Evolutionary conservation across 2,329 filamentous ascomycete species (phyloP), one percentile per base, ranked within the genome.

Genomic region (Phialemonium atrogriseum): DNA sequence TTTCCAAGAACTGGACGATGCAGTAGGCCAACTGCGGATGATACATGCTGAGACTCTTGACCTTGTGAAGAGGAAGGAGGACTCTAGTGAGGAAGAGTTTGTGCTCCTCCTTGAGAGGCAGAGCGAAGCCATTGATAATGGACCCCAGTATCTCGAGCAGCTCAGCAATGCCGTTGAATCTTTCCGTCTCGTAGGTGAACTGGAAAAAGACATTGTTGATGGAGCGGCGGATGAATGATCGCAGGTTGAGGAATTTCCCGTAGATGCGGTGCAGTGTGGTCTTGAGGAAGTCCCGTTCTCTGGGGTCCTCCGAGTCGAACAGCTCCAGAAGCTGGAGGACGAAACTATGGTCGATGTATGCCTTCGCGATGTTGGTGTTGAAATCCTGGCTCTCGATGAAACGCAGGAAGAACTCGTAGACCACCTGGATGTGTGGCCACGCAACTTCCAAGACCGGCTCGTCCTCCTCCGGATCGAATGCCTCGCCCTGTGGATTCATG

Each of bases 151-250:
- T 98, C 56, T 98, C 91, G 21, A 98, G 71, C 18, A 98, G 68
- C 58, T 98, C 91, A 4, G 91, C 91, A 50, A 98, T 95, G 33
- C 91, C 91, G 49, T 98, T 98, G 66, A 98, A 96, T 37, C 91
- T 77, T 60, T 98, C 91, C 4, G 91, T 98, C 61, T 98, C 91
- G 56, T 98, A 98, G 38, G 87, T 88, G 59, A 98, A 98, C 55
- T 98, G 91, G 72, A 98, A 98, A 66, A 98, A 98, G 48, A 98
- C 91, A 52, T 98, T 96, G 75, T 98, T 98, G 72, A 98, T 98
- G 35, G 91, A 98, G 49, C 91, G 79, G 52, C 91, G 77, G 52
- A 98, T 98, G 59, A 94, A 98, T 18, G 91, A 96, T 38, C 91
- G 81, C 41, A 98, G 70, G 57, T 98, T 98, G 48, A 98, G 73